Evolutionary conservation across 164 flowering plant genomes (phyloP), one percentile per base, ranked within the genome.

Genomic region (Vitis riparia): DNA sequence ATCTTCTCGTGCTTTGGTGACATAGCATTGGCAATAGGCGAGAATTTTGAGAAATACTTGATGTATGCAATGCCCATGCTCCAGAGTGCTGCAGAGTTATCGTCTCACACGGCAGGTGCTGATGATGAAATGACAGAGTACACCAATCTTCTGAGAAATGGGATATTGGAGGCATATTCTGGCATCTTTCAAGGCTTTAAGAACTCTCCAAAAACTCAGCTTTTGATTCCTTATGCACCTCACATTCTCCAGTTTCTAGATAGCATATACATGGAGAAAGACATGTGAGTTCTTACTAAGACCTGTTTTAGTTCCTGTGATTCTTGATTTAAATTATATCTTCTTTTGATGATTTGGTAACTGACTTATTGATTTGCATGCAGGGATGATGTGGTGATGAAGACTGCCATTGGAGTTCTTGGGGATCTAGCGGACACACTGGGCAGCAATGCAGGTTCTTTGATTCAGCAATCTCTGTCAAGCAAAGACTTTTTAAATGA

Each of bases 381-480:
- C 76, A 91, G 94, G 97, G 94, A 91, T 79, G 97, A 90, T 74
- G 80, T 81, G 70, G 93, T 88, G 70, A 90, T 84, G 81, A 92
- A 92, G 82, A 87, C 93, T 68, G 97, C 94, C 30, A 83, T 92
- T 68, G 94, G 94, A 3, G 91, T 88, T 17, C 85, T 91, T 16
- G 97, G 97, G 72, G 97, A 91, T 84, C 82, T 92, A 32, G 94
- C 97, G 4, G 97, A 91, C 76, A 90, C 92, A 51, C 85, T 91
- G 71, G 94, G 93, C 73, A 79, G 82, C 74, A 83, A 85, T 77
- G 94, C 93, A 16, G 89, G 86, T 75, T 73, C 91, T 66, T 77
- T 91, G 75, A 87, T 91, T 75, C 89, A 83, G 77, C 93, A 88
- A 59, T 86, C 93, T 64, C 75, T 81, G 47, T 85, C 90, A 59